Evolutionary conservation across 2,329 filamentous ascomycete species (phyloP), one percentile per base, ranked within the genome.

Genomic region (Lachnellula subtilissima): DNA sequence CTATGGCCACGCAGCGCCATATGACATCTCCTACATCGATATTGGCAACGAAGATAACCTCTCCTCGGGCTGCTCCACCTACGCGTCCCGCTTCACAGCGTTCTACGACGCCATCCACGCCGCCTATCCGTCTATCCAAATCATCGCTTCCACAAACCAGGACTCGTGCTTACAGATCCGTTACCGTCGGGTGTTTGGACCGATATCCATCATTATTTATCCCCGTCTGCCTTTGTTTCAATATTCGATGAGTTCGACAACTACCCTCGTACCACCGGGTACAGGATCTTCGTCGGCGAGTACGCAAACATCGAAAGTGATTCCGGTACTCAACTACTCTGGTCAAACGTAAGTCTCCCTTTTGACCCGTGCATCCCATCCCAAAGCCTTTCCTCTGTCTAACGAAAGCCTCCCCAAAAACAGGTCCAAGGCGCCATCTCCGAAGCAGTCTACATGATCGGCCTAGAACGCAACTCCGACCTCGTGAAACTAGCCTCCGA

Each of bases 1-100:
- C 1, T 70, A 78, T 23, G 79, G 79, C 1, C 75, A 79, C 58
- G 68, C 76, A 2, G 69, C 77, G 15, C 78, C 79, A 1, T 82
- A 77, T 66, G 61, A 58, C 2, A 70, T 82, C 61, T 73, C 74
- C 12, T 77, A 73, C 47, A 73, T 81, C 48, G 79, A 80, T 36
- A 58, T 64, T 11, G 62, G 61, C 5, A 63, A 62, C 22, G 57
- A 54, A 64, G 79, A 82, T 60, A 72, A 75, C 59, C 63, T 79
- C 12, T 73, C 68, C 56, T 32, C 28, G 28, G 28, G 28, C 9
- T 32, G 28, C 28, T 64, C 64, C 3, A 67, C 72, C 46, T 67
- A 67, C n/a, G 64, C 68, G 2, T 71, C 69, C 50, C 73, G 78
- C 7, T 81, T 80, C 62, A 62, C 67, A 2, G 66, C 65, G 6